Evolutionary conservation across 164 flowering plant species (phyloP), one percentile per base, ranked within the genome.

Genomic region (Liquidambar formosana): DNA sequence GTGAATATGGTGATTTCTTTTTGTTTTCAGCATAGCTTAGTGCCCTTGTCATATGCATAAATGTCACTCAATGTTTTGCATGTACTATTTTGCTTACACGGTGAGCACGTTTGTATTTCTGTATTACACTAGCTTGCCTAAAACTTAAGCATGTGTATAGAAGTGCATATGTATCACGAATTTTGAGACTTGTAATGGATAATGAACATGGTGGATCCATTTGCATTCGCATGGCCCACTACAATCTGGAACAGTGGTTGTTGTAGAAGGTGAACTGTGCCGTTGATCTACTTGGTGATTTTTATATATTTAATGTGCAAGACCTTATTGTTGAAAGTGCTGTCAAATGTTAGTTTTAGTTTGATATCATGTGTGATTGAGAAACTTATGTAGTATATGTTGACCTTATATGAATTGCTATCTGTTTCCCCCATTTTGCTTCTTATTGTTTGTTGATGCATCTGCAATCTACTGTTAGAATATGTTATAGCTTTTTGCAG

Each of bases 1-100:
- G 97, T 80, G 23, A 11, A 28, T 3, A 38, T 1, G 1, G 18
- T 1, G 4, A 3, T 41, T 13, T 21, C 16, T 51, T 12, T 68
- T 12, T 22, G 58, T 64, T 15, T 9, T 57, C 41, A 2, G 41
- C 41, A 33, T 33, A 2, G 41, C 6, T 64, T 63, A 45, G 16
- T n/a, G 22, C 41, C 21, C 13, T 52, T 21, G 18, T 28, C 16
- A 18, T 45, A 11, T 63, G 49, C 41, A 26, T 27, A 44, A 22
- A 5, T 33, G 10, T 19, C 45, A 60, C 63, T 28, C 13, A 28
- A 10, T 60, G 4, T 60, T 21, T 28, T 60, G 45, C 63, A 1
- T 33, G 16, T 28, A 19, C 22, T 27, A 28, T 60, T 3, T n/a
- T 60, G 45, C 38, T 38, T 60, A 60, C 63, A 19, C 16, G 45